Base-by-base conservation (phyloP, 228 moss, liverwort and hornwort genomes). In the Sphagnum fallax region DNA sequence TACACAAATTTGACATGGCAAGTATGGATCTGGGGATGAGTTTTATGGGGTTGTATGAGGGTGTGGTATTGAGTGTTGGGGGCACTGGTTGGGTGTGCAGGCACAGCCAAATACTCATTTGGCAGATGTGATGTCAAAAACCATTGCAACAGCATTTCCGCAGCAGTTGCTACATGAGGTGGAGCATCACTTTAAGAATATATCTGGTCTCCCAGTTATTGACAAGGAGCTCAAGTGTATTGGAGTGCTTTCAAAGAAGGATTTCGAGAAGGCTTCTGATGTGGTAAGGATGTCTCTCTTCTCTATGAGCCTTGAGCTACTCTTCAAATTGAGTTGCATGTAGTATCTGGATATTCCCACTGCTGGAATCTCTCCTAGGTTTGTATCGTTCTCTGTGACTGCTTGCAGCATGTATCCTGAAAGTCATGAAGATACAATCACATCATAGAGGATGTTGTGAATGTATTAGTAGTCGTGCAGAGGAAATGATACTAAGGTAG, bases 81-180 rank as follows among this genome's bases (percentile, higher is more conserved):
- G 32, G 32, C 32, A 32, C 32, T 55, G 55, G 55, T 12, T 8
- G 8, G 55, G 6, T 64, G 63, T 79, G 75, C 82, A 95, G 95
- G 94, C 94, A 62, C 98, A 98, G 68, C 98, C 98, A 55, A 82
- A 81, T 51, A 87, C 98, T 16, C 87, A 82, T 68, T 71, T 98
- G 80, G 94, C 87, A 51, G 92, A 98, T 69, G 77, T 98, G 49
- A 98, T 98, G 98, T 93, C 98, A 16, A 98, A 80, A 78, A 87
- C 87, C 52, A 88, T 98, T 18, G 71, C 75, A 70, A 89, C 98
- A 8, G 94, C 90, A 58, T 78, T 49, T 67, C 83, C 89, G 12
- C 89, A 90, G 5, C 88, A 98, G 75, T 48, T 68, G 8, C 79
- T 98, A 52, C 79, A 88, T 62, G 91, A 94, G 77, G 63, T 98